Evolutionary conservation across 257 asterid genomes (phyloP).

Genomic region (Solanum clarkiae): DNA sequence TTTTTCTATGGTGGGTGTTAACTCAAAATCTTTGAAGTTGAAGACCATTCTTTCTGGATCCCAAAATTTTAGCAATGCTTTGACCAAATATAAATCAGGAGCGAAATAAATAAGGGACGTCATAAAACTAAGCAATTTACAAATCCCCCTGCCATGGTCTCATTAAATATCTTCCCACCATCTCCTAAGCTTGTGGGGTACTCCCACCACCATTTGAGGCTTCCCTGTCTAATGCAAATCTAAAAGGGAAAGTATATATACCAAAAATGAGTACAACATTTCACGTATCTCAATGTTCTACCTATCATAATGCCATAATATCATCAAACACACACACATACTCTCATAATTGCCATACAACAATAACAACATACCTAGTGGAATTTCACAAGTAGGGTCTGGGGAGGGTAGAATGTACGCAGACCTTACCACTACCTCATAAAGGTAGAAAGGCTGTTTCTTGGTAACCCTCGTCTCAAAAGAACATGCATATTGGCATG

Average conservation of each 20-base stretch:
- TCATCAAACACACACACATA: neutral
- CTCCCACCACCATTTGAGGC: neutral
- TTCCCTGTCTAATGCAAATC: neutral
- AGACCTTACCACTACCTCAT: no score
- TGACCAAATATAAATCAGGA: neutral
- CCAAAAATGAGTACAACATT: neutral
- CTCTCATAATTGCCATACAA: no score
- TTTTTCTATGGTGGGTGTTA: neutral
- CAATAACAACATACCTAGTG: no score
- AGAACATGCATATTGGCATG: neutral
- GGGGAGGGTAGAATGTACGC: no score
- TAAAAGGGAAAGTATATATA: neutral
- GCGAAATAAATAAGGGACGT: neutral
- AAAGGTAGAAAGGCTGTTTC: no score
- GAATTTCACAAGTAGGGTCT: no score
- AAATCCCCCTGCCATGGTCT: neutral
- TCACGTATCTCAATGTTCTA: neutral
- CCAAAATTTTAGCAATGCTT: neutral
- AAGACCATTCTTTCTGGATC: neutral
- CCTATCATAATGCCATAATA: neutral
- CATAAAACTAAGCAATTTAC: neutral
- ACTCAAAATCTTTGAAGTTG: neutral
- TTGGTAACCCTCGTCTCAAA: no score
- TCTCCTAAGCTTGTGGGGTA: neutral
- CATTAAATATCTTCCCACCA: neutral